Evolutionary conservation across 2,329 filamentous ascomycete species (phyloP).

Genomic region (Cytospora paraplurivora): DNA sequence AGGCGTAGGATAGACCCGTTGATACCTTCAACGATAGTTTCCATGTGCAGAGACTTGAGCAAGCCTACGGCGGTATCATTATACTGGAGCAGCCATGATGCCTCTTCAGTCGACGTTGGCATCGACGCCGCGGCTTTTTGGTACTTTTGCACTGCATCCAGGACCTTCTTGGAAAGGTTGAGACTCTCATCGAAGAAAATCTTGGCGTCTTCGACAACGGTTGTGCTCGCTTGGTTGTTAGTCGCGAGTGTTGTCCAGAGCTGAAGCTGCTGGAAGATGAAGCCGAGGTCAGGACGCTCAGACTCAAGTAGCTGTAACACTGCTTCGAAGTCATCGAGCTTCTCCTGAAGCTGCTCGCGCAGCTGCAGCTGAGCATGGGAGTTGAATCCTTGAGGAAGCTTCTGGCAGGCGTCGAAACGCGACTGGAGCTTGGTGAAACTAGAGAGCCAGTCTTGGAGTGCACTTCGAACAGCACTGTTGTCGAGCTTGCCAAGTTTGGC

Average conservation of each 20-base stretch:
- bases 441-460: conserved; percentile 53
- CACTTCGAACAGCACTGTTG: conserved; percentile 47
- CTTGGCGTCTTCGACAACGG: conserved; percentile 36
- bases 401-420: conserved; percentile 46
- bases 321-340: conserved; percentile 42
- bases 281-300: conserved; percentile 60
- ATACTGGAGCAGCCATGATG: conserved; percentile 63
- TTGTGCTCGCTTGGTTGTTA: conserved; percentile 25
- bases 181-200: conserved; percentile 62
- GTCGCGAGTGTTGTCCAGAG: conserved; percentile 57
- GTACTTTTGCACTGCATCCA: conserved; percentile 77
- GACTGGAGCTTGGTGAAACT: conserved; percentile 48
- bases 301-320: conserved; percentile 48
- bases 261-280: conserved; percentile 66
- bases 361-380: conserved; percentile 42
- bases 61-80: conserved; percentile 55
- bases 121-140: conserved; percentile 57
- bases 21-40: conserved; percentile 53
- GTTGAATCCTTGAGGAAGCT: conserved; percentile 55
- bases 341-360: conserved; percentile 39
- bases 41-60: conserved; percentile 61
- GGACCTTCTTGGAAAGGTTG: conserved; percentile 69
- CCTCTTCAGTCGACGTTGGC: conserved; percentile 61
- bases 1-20: conserved; percentile 42
- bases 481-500: conserved; percentile 61